Base-by-base conservation (phyloP, 306 rosid genomes). In the Oemleria cerasiformis region DNA sequence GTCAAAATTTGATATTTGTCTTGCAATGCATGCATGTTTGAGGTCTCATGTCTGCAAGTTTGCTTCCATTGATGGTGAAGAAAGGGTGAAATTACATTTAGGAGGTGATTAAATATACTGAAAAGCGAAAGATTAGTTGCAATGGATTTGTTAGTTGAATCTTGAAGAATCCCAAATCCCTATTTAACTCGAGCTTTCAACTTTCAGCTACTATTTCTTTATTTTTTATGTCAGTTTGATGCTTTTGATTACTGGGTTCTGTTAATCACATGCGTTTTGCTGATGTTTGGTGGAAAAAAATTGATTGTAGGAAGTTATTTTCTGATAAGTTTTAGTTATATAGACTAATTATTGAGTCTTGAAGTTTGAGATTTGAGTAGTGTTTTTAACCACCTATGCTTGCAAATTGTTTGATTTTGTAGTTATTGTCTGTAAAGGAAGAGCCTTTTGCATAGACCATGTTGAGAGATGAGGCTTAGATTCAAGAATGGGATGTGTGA, bases 81-180 rank as follows among this genome's bases (percentile, higher is more conserved):
- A 25, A 25, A 25, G 30, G 30, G 30, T 25, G 30, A 25, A 25
- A 25, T 25, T 25, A 25, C 1, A 25, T 25, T 25, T 2, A 25
- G 30, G 30, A 1, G 30, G 30, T 25, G 30, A 25, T 25, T 25
- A 25, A 25, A 2, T 25, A 25, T 25, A 25, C 2, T 25, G 30
- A 25, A 25, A 25, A 25, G 30, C 2, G 30, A 25, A 25, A 25
- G 30, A 25, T 25, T 25, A 25, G 30, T 2, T 25, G 2, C 30
- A 25, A 25, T 25, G 30, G 30, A 25, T 25, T 25, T 25, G 21
- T 21, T 8, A 42, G 5, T 59, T 68, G 43, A 56, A 36, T 41
- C 57, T 50, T 47, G 79, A 63, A 68, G 70, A 63, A 41, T 67
- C 23, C 75, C 79, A 61, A 47, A 60, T 67, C 49, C 83, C 13